Conservation (phyloP, 805 yeast species). For the Pichia rugopelliculosa region DNA sequence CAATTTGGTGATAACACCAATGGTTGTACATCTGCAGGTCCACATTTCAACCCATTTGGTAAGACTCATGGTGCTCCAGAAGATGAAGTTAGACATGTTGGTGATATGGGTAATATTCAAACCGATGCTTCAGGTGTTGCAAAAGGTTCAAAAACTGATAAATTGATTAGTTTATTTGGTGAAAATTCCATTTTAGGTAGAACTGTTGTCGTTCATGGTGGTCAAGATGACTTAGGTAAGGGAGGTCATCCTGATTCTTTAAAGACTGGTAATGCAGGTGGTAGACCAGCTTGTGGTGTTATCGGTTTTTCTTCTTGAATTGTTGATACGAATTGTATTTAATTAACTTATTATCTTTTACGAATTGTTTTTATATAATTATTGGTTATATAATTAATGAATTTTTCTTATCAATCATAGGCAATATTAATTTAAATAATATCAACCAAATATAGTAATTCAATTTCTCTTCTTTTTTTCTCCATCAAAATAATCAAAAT, state of each 20-base stretch:
- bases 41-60: conserved; percentile 89
- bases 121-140: conserved; percentile 88
- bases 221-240: conserved; percentile 89
- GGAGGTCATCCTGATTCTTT: conserved; percentile 88
- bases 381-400: too few species aligned
- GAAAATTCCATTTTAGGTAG: conserved; percentile 86
- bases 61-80: conserved; percentile 91
- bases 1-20: conserved; percentile 98
- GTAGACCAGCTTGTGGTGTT: conserved; percentile 98
- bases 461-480: not conserved
- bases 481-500: not conserved
- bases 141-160: conserved; percentile 79
- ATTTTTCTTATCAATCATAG: too few species aligned
- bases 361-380: too few species aligned
- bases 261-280: conserved; percentile 97
- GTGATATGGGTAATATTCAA: conserved; percentile 92
- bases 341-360: too few species aligned
- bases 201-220: conserved; percentile 91
- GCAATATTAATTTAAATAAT: too few species aligned
- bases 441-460: too few species aligned
- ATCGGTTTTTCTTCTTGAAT: conserved; percentile 62
- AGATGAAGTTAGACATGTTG: conserved; percentile 77
- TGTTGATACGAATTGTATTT: not conserved
- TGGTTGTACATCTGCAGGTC: conserved; percentile 98
- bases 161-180: conserved; percentile 73